Conservation (phyloP, 176 grass and related monocot species). For the Paspalum vaginatum region DNA sequence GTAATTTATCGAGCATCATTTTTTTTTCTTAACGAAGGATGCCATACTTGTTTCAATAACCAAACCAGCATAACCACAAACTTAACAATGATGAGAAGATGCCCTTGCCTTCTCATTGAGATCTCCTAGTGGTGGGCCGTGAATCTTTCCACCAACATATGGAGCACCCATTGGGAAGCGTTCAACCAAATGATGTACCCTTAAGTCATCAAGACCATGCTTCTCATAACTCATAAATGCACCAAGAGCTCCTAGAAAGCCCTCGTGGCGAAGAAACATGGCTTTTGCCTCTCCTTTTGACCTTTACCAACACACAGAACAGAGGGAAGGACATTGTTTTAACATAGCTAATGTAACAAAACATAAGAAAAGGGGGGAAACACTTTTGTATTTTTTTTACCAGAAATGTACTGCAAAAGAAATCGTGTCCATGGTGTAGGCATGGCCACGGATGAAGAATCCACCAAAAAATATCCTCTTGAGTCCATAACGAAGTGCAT, state of each 20-base stretch:
- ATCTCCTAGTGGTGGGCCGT: constrained; percentile 90
- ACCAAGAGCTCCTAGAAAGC: constrained; percentile 93
- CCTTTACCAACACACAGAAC: constrained; percentile 51
- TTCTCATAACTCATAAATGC: constrained; percentile 99
- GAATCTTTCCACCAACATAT: constrained; percentile 91
- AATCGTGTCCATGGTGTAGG: constrained; percentile 99
- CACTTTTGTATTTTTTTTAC: constrained; percentile 49
- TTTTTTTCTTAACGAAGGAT: constrained; percentile 18
- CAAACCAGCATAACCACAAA: constrained; percentile 26
- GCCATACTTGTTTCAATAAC: constrained; percentile 30
- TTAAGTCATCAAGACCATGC: constrained; percentile 93
- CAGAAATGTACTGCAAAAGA: constrained; percentile 98
- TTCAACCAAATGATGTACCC: constrained; percentile 89
- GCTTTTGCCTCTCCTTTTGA: constrained; percentile 89
- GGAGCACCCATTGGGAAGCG: constrained; percentile 98
- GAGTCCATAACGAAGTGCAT: constrained; percentile 96
- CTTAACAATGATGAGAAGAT: constrained; percentile 29
- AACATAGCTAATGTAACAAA: not conserved
- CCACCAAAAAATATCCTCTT: constrained; percentile 99
- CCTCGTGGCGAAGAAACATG: constrained; percentile 98
- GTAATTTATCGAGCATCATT: constrained; percentile 22
- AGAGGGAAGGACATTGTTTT: not conserved
- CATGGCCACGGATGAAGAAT: constrained; percentile 98
- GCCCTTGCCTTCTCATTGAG: constrained; percentile 90
- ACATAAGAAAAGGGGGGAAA: not conserved